These are phyloP conservation scores for Phytophthora multivora DNA, from an alignment of 352 stramenopile species.

Conservation along the genomic window DNA sequence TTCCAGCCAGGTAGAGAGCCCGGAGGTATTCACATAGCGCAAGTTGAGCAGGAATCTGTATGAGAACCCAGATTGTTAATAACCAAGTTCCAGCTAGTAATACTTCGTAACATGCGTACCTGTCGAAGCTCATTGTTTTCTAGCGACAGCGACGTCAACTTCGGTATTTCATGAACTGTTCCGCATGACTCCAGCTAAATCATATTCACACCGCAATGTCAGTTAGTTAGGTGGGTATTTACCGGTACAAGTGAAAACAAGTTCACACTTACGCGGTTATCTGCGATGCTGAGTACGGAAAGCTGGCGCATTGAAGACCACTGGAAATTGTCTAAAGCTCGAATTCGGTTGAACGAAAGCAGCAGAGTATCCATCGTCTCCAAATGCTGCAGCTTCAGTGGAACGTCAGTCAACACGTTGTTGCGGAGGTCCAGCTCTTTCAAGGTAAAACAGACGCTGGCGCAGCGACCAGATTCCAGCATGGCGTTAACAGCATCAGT, in stretches of 20 bases:
- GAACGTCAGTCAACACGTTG: constrained; percentile 64
- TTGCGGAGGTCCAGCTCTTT: constrained; percentile 79
- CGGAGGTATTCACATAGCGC: constrained; percentile 60
- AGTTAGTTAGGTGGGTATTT: neutral
- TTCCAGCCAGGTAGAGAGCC: constrained; percentile 68
- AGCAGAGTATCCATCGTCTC: constrained; percentile 64
- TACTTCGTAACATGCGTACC: constrained; percentile 28
- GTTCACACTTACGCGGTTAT: constrained; percentile 61
- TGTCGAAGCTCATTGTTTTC: constrained; percentile 86
- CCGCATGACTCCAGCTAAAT: constrained; percentile 64
- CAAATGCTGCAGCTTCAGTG: constrained; percentile 47
- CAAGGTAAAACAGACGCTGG: constrained; percentile 47
- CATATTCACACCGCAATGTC: neutral
- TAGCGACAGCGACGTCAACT: constrained; percentile 73
- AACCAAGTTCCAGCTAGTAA: neutral
- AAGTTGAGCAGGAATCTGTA: constrained; percentile 71
- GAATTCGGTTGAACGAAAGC: constrained; percentile 73
- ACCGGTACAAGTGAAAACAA: neutral
- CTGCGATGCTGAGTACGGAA: constrained; percentile 62
- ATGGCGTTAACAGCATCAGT: constrained; percentile 50
- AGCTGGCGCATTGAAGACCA: constrained; percentile 68
- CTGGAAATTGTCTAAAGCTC: constrained; percentile 52
- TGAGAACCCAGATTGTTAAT: neutral
- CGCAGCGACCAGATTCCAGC: constrained; percentile 29
- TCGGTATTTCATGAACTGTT: constrained; percentile 57